Base-by-base conservation (phyloP, 1,284 basidiomycete genomes). In the Trichosporon sp. region DNA sequence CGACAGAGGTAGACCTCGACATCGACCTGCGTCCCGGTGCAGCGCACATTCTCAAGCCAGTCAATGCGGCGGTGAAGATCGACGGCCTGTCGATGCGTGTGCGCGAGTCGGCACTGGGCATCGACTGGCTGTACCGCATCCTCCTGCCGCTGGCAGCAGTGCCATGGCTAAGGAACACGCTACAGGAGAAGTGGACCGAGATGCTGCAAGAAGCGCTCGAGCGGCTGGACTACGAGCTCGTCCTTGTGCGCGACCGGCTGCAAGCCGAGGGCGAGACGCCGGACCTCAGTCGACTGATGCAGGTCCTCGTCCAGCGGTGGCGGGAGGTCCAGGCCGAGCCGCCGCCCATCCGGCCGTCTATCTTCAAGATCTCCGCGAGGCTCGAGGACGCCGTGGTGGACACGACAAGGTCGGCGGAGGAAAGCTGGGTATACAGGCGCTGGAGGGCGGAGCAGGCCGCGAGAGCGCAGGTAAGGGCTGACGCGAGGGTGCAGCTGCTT, bases 1-100 rank as follows among this genome's bases (percentile, higher is more conserved):
- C 36, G 1, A 19, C 57, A 4, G 54, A 37, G 14, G 19, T 67
- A 10, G 65, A 64, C 3, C 32, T 67, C 25, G 65, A 67, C 4
- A 32, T 67, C 36, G 32, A 62, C 61, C 57, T 59, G 14, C 34
- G 16, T 19, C 63, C 61, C 5, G 16, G 46, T 1, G 44, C 52
- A 6, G 11, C 16, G 14, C 46, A 44, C 34, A 31, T 67, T 7
- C 32, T 67, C 14, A 31, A 23, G 1, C 60, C 40, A 1, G 58
- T 23, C 25, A 34, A 64, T 6, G 27, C 62, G 13, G 25, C 23
- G 11, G 56, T 64, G 21, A 29, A 19, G 4, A 56, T 67, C 27
- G 63, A 67, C 58, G 44, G 62, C 21, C 34, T 62, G 2, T 44
- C 58, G 5, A 31, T 59, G 9, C 36, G 19, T 16, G 34, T 54